Percentiles rank a stretch among this genome's conserved stretches.
These are phyloP conservation scores for Gentiana straminea DNA, from an alignment of 257 asterid species.

Conservation along the genomic window DNA sequence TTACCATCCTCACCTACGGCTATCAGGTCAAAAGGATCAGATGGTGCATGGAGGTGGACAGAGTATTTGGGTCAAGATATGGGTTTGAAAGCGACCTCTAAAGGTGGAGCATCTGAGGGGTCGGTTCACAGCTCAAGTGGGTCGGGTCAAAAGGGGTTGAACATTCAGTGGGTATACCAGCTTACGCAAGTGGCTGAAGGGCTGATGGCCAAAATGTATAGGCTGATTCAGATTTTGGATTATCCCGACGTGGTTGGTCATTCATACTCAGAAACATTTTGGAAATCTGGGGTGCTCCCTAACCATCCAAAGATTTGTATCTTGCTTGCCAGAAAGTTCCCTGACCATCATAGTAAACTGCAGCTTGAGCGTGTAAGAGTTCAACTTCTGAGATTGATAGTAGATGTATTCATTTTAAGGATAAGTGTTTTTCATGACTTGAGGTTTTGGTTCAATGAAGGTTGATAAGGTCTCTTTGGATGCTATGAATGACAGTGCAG, in stretches of 20 bases:
- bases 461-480: constrained; percentile 92
- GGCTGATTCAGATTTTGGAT: constrained; percentile 89
- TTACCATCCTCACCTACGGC: constrained; percentile 49
- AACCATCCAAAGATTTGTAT: constrained; percentile 80
- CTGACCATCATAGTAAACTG: constrained; percentile 93
- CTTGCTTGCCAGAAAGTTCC: constrained; percentile 86
- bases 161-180: constrained; percentile 96
- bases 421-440: constrained; percentile 11
- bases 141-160: constrained; percentile 69
- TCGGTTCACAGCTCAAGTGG: constrained; percentile 38
- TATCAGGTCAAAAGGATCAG: constrained; percentile 72
- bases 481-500: constrained; percentile 72
- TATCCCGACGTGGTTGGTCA: constrained; percentile 78
- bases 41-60: constrained; percentile 88
- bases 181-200: constrained; percentile 97
- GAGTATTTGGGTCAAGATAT: constrained; percentile 84
- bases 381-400: constrained; percentile 4
- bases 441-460: constrained; percentile 22
- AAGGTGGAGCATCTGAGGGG: constrained; percentile 43
- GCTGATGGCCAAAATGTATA: constrained; percentile 90
- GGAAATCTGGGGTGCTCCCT: constrained; percentile 96
- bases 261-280: constrained; percentile 76
- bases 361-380: constrained; percentile 87
- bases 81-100: constrained; percentile 25
- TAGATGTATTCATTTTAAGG: constrained; percentile 4